These are phyloP conservation scores for Agmasoma carcini DNA, from an alignment of 371 early-diverging fungal genomes.

Conservation along the genomic window DNA sequence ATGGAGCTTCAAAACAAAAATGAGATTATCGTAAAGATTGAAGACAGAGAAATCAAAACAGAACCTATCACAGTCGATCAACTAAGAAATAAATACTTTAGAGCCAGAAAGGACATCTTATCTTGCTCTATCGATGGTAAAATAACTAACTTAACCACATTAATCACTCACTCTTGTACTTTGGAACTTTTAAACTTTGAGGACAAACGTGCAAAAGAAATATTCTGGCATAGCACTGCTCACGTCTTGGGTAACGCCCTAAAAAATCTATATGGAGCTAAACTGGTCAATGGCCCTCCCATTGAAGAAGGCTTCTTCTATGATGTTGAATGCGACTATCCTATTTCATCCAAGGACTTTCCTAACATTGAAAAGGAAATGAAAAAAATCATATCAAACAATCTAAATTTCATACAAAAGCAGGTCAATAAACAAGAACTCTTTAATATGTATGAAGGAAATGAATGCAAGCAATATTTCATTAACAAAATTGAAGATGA, in stretches of 20 bases:
- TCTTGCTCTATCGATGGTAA: constrained; percentile 60
- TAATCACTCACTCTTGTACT: constrained; percentile 63
- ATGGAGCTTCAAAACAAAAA: background rate
- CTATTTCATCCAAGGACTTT: constrained; percentile 68
- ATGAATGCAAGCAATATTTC: constrained; percentile 50
- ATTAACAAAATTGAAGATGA: constrained; percentile 67
- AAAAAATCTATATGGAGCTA: constrained; percentile 57
- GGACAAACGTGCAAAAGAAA: constrained; percentile 64
- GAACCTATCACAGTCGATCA: constrained; percentile 30
- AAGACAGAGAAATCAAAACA: constrained; percentile 1
- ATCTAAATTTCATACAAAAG: constrained; percentile 79
- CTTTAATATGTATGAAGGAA: constrained; percentile 76
- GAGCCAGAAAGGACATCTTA: constrained; percentile 32
- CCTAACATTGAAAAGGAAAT: constrained; percentile 66
- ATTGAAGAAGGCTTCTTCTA: constrained; percentile 95
- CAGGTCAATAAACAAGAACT: constrained; percentile 71
- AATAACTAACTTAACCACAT: constrained; percentile 76
- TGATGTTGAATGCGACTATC: constrained; percentile 65
- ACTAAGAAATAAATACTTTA: constrained; percentile 10
- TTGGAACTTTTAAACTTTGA: constrained; percentile 88
- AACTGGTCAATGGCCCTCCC: constrained; percentile 92
- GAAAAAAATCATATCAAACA: constrained; percentile 72
- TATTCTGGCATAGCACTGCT: constrained; percentile 99
- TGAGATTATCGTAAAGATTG: constrained; percentile 2
- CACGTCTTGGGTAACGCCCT: constrained; percentile 89